A percentile compares a stretch with the other conserved stretches of the same genome.
phyloP scores from a whole-genome alignment of 2,329 filamentous ascomycete genomes.

The Didymella segeticola region DNA sequence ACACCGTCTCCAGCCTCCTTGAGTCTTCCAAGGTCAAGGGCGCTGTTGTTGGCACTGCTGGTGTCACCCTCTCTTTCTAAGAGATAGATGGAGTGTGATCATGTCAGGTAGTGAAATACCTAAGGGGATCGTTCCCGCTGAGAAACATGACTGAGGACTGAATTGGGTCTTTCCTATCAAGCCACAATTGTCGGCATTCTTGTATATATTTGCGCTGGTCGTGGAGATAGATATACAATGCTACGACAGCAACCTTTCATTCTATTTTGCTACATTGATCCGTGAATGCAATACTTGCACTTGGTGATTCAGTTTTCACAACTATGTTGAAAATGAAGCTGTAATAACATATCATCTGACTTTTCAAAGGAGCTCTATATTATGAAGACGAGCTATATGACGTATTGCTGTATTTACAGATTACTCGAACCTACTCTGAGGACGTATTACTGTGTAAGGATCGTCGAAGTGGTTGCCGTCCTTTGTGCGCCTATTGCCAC shows the following conservation, averaged over 20 bases:
- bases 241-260: conserved; percentile 1
- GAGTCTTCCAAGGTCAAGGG: conserved; percentile 44
- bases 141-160: conserved; percentile 2
- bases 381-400: no score
- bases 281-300: no score
- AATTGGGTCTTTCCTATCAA: not conserved
- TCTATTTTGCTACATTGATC: no score
- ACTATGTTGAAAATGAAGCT: no score
- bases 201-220: conserved; percentile 20
- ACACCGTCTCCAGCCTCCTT: conserved; percentile 42
- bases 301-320: no score
- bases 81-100: not conserved
- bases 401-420: no score
- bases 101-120: not conserved
- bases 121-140: not conserved
- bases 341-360: no score
- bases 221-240: conserved; percentile 9
- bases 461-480: no score
- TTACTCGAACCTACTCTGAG: no score
- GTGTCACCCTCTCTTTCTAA: conserved; percentile 49
- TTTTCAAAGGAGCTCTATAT: no score
- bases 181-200: not conserved
- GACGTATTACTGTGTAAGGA: no score
- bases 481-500: no score
- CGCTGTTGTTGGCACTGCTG: conserved; percentile 50